Base-by-base conservation (phyloP, 306 rosid species). In the Bauhinia variegata region DNA sequence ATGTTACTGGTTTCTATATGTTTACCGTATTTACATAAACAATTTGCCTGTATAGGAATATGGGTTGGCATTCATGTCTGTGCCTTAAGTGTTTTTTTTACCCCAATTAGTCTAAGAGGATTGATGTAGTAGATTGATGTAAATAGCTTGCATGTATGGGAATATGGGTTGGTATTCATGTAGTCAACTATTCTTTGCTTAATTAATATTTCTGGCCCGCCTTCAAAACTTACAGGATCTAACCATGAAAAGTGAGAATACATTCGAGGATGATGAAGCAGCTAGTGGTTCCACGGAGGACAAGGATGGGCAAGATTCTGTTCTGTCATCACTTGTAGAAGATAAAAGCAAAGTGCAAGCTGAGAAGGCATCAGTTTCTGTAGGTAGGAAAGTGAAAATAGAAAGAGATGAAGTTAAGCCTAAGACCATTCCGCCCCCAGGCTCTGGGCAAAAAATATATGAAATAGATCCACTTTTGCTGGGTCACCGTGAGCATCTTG, bases 361-460 rank as follows among this genome's bases (percentile, higher is more conserved):
- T 36, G 41, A 36, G 6, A 36, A 36, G 41, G 41, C 41, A 36
- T 5, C 6, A 36, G 41, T 36, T 36, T 36, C 6, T 36, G 41
- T 8, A 36, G 9, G 3, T 36, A 36, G 41, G 41, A 8, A 36
- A 36, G 9, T 36, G 9, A 36, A 36, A 8, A 8, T 8, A 36
- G 41, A 36, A 36, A 36, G 41, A 8, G 8, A 5, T 36, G 41
- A 36, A 36, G 41, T 36, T 36, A 36, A 36, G 3, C 74, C 72
- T 38, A 77, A 54, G 80, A 64, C 72, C 66, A 70, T 95, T 79
- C 84, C 95, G 39, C 82, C 88, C 67, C 95, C 96, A 55, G 95
- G 99, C 57, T 16, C 67, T 31, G 99, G 99, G 74, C 55, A 86
- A 77, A 88, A 63, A 68, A 95, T 95, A 80, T 95, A 85, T 55